Conservation (phyloP, 129 eudicot species). For the Scalesia atractyloides region DNA sequence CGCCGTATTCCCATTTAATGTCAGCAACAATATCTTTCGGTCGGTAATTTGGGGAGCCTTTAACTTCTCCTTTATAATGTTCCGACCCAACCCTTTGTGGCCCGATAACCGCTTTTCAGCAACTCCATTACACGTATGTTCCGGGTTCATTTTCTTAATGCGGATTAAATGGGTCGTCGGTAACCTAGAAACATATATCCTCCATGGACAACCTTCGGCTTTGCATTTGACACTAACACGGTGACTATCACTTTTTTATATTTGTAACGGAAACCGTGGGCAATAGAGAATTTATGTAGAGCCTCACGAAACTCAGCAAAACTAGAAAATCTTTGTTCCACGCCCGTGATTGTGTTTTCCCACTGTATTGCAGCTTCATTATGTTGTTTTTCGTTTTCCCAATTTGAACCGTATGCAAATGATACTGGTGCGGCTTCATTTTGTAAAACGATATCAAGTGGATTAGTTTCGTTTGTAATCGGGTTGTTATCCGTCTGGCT, state of each 20-base stretch:
- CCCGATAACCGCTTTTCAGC: constrained; percentile 71
- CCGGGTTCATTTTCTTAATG: constrained; percentile 69
- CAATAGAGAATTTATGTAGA: constrained; percentile 77
- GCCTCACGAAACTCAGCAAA: constrained; percentile 88
- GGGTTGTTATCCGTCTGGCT: constrained; percentile 41
- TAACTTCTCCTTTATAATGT: constrained; percentile 77
- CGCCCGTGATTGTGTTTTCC: constrained; percentile 84
- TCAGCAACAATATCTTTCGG: constrained; percentile 87
- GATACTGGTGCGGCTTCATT: constrained; percentile 29
- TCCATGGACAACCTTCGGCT: constrained; percentile 82
- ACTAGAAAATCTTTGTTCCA: constrained; percentile 80
- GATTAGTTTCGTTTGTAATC: constrained; percentile 28
- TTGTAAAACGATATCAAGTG: constrained; percentile 29
- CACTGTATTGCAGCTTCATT: constrained; percentile 69
- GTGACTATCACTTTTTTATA: constrained; percentile 78
- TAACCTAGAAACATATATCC: constrained; percentile 76
- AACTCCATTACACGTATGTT: constrained; percentile 73
- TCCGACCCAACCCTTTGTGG: constrained; percentile 87
- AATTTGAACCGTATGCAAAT: constrained; percentile 29
- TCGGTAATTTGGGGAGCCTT: constrained; percentile 64
- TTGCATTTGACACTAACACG: constrained; percentile 93
- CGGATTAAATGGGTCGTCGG: constrained; percentile 79
- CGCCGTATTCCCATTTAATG: constrained; percentile 79
- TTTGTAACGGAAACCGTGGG: constrained; percentile 83
- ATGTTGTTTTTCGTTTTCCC: constrained; percentile 72